Evolutionary conservation across 345 rosid species (phyloP).

Genomic region (Pistacia integerrima): DNA sequence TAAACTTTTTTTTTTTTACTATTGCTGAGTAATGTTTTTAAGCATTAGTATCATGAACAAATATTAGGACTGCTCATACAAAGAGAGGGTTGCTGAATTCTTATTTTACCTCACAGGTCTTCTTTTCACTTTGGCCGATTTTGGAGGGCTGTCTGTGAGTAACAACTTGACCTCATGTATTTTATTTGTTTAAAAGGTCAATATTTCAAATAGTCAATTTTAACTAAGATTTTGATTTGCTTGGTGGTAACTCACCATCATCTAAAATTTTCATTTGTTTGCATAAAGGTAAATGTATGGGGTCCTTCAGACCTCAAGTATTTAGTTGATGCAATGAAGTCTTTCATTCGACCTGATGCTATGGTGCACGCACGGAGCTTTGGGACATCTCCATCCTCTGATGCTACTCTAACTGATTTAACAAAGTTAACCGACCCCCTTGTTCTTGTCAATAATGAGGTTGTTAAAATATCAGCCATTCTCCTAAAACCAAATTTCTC

Average conservation of each 20-base stretch:
- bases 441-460: slow-evolving; percentile 71
- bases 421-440: slow-evolving; percentile 45
- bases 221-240: background rate
- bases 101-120: slow-evolving; percentile 52
- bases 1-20: background rate
- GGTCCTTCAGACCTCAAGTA: slow-evolving; percentile 92
- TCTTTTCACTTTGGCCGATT: slow-evolving; percentile 85
- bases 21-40: background rate
- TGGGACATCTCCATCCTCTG: slow-evolving; percentile 52
- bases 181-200: too few species aligned
- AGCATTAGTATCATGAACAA: background rate
- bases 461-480: slow-evolving; percentile 85
- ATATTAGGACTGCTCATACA: slow-evolving; percentile 7
- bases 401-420: slow-evolving; percentile 38
- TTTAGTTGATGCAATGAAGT: slow-evolving; percentile 89
- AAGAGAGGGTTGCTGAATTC: background rate
- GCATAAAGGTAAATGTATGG: slow-evolving; percentile 82
- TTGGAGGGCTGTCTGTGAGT: slow-evolving; percentile 91
- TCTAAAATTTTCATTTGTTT: slow-evolving; percentile 16
- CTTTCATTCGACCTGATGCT: slow-evolving; percentile 90
- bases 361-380: slow-evolving; percentile 87
- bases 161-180: slow-evolving; percentile 10
- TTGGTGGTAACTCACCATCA: background rate
- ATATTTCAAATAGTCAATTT: too few species aligned
- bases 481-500: slow-evolving; percentile 47